phyloP scores from a whole-genome alignment of 345 rosid genomes.

The Clausena lansium region DNA sequence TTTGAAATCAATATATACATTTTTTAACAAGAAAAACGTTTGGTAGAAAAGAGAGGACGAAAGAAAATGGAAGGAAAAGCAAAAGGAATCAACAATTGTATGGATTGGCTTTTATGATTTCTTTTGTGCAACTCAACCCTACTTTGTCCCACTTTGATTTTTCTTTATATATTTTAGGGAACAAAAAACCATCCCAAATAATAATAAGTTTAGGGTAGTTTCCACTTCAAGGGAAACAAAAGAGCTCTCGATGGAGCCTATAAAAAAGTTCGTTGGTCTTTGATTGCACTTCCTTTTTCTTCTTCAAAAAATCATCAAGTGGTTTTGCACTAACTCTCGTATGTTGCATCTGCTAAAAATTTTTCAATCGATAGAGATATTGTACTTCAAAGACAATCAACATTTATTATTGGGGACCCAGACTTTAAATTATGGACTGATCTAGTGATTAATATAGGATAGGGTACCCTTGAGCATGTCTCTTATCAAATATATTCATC shows the following conservation, averaged over 20 bases:
- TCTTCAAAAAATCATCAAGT: neutral
- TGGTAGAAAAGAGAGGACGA: neutral
- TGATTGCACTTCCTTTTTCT: neutral
- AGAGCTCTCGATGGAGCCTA: neutral
- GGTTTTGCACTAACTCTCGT: neutral
- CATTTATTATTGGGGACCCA: neutral
- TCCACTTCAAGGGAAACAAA: slow-evolving; percentile 26
- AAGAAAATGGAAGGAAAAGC: neutral
- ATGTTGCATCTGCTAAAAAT: neutral
- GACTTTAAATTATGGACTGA: neutral
- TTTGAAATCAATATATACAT: no score
- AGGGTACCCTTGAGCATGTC: neutral
- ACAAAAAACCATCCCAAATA: neutral
- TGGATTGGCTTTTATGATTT: neutral
- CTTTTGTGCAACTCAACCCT: slow-evolving; percentile 18
- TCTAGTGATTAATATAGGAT: neutral
- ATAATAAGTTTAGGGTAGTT: slow-evolving; percentile 6
- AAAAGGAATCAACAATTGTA: slow-evolving; percentile 10
- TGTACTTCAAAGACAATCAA: neutral
- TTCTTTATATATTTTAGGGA: neutral
- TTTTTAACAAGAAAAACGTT: neutral
- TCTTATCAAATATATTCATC: neutral
- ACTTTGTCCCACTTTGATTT: slow-evolving; percentile 3
- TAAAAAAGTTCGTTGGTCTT: neutral
- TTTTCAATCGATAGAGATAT: neutral